phyloP scores from a whole-genome alignment of 2,329 filamentous ascomycete species.

The Endoconidiophora polonica region DNA sequence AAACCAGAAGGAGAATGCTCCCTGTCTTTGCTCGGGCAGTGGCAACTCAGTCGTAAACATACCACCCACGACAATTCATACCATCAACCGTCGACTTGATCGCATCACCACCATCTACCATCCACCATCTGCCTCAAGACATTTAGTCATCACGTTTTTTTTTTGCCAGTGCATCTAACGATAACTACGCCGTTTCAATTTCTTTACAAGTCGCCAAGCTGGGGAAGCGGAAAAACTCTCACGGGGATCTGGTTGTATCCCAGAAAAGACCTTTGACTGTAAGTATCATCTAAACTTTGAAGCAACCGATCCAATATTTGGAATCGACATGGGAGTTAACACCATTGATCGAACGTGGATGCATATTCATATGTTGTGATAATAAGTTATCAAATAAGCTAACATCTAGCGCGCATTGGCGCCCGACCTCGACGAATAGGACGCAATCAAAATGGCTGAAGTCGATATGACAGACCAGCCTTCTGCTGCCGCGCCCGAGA shows the following conservation, averaged over 20 bases:
- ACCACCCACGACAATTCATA: too few species aligned
- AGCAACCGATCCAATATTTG: too few species aligned
- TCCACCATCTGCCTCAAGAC: too few species aligned
- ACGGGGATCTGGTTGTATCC: slow-evolving; percentile 39
- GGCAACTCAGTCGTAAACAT: too few species aligned
- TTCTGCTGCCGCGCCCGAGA: slow-evolving; percentile 41
- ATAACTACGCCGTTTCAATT: background rate
- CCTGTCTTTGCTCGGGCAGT: too few species aligned
- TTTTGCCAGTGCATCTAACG: background rate
- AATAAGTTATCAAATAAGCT: background rate
- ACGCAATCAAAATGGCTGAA: slow-evolving; percentile 33
- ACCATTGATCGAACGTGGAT: too few species aligned
- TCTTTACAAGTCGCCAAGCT: slow-evolving; percentile 28
- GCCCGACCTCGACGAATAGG: slow-evolving; percentile 20
- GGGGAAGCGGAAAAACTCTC: slow-evolving; percentile 52
- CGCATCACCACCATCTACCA: too few species aligned
- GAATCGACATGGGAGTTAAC: background rate
- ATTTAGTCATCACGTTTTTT: too few species aligned
- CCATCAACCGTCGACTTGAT: too few species aligned
- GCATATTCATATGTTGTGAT: background rate
- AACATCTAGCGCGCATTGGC: slow-evolving; percentile 11
- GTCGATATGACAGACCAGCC: slow-evolving; percentile 31
- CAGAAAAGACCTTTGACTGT: slow-evolving; percentile 47
- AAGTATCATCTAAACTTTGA: slow-evolving; percentile 20
- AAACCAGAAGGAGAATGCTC: too few species aligned